Percentiles rank a stretch among this genome's conserved stretches.
phyloP scores from a whole-genome alignment of 495 filamentous ascomycete genomes.

The Staphylotrichum tortipilum region DNA sequence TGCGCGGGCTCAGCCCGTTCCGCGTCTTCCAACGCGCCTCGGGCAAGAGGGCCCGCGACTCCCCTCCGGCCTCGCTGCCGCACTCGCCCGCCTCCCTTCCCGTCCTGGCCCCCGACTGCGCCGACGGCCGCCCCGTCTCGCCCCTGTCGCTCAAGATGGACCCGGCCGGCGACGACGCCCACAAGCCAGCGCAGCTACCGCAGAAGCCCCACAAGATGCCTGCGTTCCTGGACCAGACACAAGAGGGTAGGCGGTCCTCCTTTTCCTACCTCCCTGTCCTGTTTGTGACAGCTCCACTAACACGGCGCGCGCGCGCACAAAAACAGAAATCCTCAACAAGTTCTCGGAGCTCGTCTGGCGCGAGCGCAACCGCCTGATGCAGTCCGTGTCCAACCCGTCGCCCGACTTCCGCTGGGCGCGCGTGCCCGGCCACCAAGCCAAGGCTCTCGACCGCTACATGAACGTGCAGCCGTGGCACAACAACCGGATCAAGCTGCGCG shows the following conservation, averaged over 20 bases:
- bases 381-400: constrained; percentile 35
- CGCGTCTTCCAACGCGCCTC: constrained; percentile 26
- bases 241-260: constrained; percentile 21
- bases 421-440: constrained; percentile 39
- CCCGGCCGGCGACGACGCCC: not conserved
- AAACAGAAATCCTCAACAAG: constrained; percentile 41
- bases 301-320: too few species aligned
- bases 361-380: constrained; percentile 47
- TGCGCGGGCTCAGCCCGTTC: constrained; percentile 25
- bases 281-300: not conserved
- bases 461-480: constrained; percentile 83
- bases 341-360: constrained; percentile 56
- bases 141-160: constrained; percentile 18
- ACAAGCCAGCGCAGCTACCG: constrained; percentile 8
- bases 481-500: constrained; percentile 75
- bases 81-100: constrained; percentile 23
- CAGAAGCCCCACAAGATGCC: too few species aligned
- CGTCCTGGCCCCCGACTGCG: constrained; percentile 11
- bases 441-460: constrained; percentile 63
- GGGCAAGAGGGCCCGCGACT: constrained; percentile 36
- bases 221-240: constrained; percentile 33
- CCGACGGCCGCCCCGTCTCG: constrained; percentile 21
- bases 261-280: constrained; percentile 8
- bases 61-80: constrained; percentile 25
- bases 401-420: constrained; percentile 49